phyloP scores from a whole-genome alignment of 2,329 filamentous ascomycete genomes.

The Kalmusia sp. region DNA sequence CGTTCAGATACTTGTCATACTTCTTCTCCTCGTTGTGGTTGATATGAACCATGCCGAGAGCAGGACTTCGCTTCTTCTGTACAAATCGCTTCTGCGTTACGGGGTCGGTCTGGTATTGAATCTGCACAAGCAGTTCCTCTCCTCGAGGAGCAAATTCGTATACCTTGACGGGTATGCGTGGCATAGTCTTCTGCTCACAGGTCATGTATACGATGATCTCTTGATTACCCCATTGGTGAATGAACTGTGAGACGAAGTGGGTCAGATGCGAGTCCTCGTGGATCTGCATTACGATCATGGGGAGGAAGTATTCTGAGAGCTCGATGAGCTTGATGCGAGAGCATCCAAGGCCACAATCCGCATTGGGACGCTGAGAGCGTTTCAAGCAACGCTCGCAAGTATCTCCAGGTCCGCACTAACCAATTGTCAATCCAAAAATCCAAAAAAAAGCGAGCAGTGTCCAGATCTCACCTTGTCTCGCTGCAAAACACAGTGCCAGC shows the following conservation, averaged over 20 bases:
- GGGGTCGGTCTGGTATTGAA: conserved; percentile 52
- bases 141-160: conserved; percentile 55
- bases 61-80: conserved; percentile 51
- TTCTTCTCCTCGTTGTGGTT: conserved; percentile 52
- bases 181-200: conserved; percentile 49
- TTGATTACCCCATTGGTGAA: conserved; percentile 44
- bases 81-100: conserved; percentile 39
- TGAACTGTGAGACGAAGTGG: conserved; percentile 47
- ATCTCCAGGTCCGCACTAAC: conserved; percentile 47
- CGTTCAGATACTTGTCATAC: conserved; percentile 54
- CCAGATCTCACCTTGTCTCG: conserved; percentile 50
- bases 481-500: conserved; percentile 58
- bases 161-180: conserved; percentile 53
- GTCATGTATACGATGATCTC: conserved; percentile 53
- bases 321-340: conserved; percentile 55
- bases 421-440: conserved; percentile 15
- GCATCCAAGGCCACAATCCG: conserved; percentile 52
- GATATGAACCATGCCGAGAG: conserved; percentile 54
- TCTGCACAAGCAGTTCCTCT: conserved; percentile 48
- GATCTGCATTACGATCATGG: conserved; percentile 49
- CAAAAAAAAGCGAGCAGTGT: not conserved
- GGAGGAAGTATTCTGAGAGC: conserved; percentile 53
- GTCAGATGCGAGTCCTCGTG: conserved; percentile 53
- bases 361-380: conserved; percentile 46
- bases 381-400: conserved; percentile 50